Conservation (phyloP, 495 filamentous ascomycete genomes). For the Neurospora sp. region DNA sequence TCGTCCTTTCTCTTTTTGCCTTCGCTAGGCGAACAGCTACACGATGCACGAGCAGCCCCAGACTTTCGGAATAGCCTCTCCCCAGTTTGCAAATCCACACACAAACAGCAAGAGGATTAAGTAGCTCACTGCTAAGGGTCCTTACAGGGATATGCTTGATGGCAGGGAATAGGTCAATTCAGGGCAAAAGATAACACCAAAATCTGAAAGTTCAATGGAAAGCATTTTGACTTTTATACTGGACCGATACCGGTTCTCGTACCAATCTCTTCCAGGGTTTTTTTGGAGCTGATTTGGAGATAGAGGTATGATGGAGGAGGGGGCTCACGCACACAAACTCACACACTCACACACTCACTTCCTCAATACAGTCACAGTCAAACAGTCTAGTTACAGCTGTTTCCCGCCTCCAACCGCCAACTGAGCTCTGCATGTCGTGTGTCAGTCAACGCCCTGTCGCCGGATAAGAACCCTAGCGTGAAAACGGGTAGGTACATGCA, state of each 20-base stretch:
- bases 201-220: neutral
- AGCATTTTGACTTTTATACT: neutral
- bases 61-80: neutral
- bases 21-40: neutral
- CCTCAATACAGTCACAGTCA: neutral
- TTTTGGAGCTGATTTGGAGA: neutral
- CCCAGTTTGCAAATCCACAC: neutral
- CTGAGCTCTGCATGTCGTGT: neutral
- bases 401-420: neutral
- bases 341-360: neutral
- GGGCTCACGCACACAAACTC: neutral
- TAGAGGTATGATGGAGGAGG: neutral
- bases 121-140: neutral
- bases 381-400: neutral
- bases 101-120: neutral
- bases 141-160: neutral
- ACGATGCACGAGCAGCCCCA: neutral
- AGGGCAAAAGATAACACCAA: neutral
- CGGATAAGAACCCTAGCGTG: neutral
- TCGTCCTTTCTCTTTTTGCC: neutral
- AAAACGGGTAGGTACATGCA: neutral
- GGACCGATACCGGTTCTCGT: neutral
- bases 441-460: constrained; percentile 2
- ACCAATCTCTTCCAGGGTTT: neutral
- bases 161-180: neutral